Evolutionary conservation across 129 eudicot genomes (phyloP), one percentile per base, ranked within the genome.

Genomic region (Kitagawia praeruptora): DNA sequence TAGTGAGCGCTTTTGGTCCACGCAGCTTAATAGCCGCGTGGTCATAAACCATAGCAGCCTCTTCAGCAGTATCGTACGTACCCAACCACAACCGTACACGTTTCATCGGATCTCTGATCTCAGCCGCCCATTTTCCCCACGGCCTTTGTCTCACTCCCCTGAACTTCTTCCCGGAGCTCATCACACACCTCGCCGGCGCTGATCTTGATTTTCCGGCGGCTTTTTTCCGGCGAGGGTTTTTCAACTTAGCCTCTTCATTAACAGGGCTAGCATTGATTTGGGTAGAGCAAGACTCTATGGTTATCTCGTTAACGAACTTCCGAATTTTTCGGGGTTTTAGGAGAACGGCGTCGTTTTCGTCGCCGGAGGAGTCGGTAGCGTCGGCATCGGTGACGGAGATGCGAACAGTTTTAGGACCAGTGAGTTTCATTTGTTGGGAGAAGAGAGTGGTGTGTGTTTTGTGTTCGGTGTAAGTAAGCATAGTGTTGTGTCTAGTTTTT

Each of bases 91-190:
- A 69, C 85, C 99, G 78, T 8, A 90, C 96, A 19, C 96, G 91
- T 56, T 91, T 85, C 16, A 83, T 69, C 47, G 99, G 99, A 79
- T 95, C 99, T 74, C 99, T 42, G 13, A 95, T 95, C 91, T 95
- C 99, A 2, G 99, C 99, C 81, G 98, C 98, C 98, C 98, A 94
- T 85, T 94, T 94, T 4, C 98, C 98, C 98, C 98, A 94, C 8
- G 97, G 97, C 83, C 99, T 73, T 64, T 92, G 97, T 70, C 99
- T 84, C 23, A 95, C 99, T n/a, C 99, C 99, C 31, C 97, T 87
- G 80, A 80, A 95, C 96, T 92, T 95, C 86, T 80, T 90, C 19
- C 80, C 90, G 41, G 83, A 76, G 39, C 76, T 83, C 74, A 76
- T 72, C 83, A 78, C 48, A 79, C 81, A 78, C 75, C 76, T 85